Percentiles rank a stretch among this genome's conserved stretches.
Evolutionary conservation across 192 early-diverging fungal genomes (phyloP).

Genomic region (Rhizophagus prolifer): DNA sequence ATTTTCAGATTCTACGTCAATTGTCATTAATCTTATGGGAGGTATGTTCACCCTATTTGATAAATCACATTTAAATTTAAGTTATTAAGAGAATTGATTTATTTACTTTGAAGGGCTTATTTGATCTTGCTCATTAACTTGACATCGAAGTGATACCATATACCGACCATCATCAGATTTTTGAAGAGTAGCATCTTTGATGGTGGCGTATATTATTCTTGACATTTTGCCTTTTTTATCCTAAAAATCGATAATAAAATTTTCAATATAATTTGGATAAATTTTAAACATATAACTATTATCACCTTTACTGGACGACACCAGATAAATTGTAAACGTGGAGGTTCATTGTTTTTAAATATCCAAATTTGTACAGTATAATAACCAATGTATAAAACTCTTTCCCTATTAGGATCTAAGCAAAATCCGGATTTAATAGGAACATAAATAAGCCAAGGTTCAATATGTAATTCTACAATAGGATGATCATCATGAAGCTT

Average conservation of each 20-base stretch:
- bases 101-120: not conserved
- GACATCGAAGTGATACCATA: not conserved
- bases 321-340: constrained; percentile 10
- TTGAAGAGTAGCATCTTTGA: not conserved
- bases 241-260: not conserved
- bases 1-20: not conserved
- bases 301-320: constrained; percentile 2
- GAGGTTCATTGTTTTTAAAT: not conserved
- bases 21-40: not conserved
- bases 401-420: not conserved
- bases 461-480: constrained; percentile 7
- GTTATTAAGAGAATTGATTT: not conserved
- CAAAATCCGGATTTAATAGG: constrained; percentile 20
- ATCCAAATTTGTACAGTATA: constrained; percentile 14
- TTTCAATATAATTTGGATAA: too few species aligned
- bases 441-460: constrained; percentile 14
- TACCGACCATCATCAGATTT: not conserved
- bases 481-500: not conserved
- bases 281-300: not conserved
- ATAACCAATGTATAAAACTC: constrained; percentile 15
- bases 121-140: not conserved
- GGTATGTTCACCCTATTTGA: not conserved
- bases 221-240: not conserved
- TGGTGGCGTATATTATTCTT: not conserved
- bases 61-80: not conserved